Percentiles rank a stretch among this genome's conserved stretches.
phyloP scores from a whole-genome alignment of 1,284 basidiomycete genomes.

The Irpex lacteus region DNA sequence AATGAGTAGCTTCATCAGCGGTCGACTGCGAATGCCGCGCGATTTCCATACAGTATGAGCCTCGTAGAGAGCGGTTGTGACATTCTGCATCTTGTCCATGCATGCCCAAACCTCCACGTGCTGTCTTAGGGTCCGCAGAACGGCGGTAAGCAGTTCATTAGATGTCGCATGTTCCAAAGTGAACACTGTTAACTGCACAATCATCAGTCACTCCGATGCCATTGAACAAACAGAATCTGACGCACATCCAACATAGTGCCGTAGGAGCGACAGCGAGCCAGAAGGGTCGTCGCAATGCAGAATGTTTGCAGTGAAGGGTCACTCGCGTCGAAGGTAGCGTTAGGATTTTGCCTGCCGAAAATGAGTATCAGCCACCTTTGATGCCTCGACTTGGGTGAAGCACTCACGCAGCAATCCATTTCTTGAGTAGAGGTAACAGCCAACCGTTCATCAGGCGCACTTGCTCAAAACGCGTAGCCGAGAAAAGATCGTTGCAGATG shows the following conservation, averaged over 20 bases:
- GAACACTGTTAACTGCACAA: conserved; percentile 53
- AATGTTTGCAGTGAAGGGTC: conserved; percentile 41
- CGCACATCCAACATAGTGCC: conserved; percentile 63
- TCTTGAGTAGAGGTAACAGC: conserved; percentile 65
- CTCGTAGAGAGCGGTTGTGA: conserved; percentile 57
- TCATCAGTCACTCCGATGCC: neutral
- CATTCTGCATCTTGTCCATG: conserved; percentile 58
- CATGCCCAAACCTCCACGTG: conserved; percentile 73
- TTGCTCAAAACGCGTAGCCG: conserved; percentile 67
- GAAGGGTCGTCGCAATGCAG: conserved; percentile 54
- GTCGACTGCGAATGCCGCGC: conserved; percentile 59
- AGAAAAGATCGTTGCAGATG: conserved; percentile 44
- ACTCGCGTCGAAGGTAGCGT: conserved; percentile 10
- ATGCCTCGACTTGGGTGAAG: neutral
- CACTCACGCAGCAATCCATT: conserved; percentile 45
- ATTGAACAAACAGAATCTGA: conserved; percentile 15
- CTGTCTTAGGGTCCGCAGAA: conserved; percentile 64
- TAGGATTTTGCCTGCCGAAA: conserved; percentile 8
- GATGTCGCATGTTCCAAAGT: conserved; percentile 50
- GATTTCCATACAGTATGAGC: conserved; percentile 63
- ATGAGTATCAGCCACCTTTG: neutral
- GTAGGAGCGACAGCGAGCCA: conserved; percentile 61
- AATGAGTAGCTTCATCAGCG: conserved; percentile 56
- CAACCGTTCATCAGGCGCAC: conserved; percentile 63
- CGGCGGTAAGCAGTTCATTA: conserved; percentile 50